Percentiles rank a stretch among this genome's conserved stretches.
These are phyloP conservation scores for Melastoma candidum DNA, from an alignment of 441 rosid species.

Conservation along the genomic window DNA sequence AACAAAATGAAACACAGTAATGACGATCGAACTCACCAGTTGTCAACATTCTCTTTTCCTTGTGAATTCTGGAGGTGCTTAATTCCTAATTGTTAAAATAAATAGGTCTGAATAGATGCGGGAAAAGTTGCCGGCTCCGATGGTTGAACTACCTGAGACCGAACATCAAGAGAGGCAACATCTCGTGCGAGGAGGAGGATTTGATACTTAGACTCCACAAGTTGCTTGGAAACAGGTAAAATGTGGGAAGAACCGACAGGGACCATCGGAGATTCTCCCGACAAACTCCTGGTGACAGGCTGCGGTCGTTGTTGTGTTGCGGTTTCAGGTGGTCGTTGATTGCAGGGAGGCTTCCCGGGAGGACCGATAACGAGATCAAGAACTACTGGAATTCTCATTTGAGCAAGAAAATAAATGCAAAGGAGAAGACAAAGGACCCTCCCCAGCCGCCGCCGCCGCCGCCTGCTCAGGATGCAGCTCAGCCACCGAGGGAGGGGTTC, in stretches of 20 bases:
- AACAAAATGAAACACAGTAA: not conserved
- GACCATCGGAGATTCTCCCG: not conserved
- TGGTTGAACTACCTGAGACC: constrained; percentile 23
- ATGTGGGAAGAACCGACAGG: not conserved
- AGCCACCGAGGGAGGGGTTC: not conserved
- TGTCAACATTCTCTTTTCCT: not conserved
- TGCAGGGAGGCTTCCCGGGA: constrained; percentile 23
- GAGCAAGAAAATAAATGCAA: constrained; percentile 15
- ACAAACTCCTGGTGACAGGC: not conserved
- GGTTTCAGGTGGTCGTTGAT: constrained; percentile 20
- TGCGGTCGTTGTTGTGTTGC: not conserved
- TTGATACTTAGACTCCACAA: constrained; percentile 22
- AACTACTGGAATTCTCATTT: constrained; percentile 26
- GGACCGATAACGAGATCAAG: constrained; percentile 21
- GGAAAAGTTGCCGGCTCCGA: constrained; percentile 23
- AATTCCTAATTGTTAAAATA: too few species aligned
- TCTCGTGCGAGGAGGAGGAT: constrained; percentile 22
- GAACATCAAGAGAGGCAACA: constrained; percentile 23
- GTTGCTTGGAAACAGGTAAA: constrained; percentile 22
- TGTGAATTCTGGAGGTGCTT: not conserved
- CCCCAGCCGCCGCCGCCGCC: not conserved
- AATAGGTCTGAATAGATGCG: constrained; percentile 16
- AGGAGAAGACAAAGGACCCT: not conserved
- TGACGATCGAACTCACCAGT: not conserved
- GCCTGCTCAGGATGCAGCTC: not conserved